Base-by-base conservation (phyloP, 352 stramenopile species). In the Phytopythium sindhum region DNA sequence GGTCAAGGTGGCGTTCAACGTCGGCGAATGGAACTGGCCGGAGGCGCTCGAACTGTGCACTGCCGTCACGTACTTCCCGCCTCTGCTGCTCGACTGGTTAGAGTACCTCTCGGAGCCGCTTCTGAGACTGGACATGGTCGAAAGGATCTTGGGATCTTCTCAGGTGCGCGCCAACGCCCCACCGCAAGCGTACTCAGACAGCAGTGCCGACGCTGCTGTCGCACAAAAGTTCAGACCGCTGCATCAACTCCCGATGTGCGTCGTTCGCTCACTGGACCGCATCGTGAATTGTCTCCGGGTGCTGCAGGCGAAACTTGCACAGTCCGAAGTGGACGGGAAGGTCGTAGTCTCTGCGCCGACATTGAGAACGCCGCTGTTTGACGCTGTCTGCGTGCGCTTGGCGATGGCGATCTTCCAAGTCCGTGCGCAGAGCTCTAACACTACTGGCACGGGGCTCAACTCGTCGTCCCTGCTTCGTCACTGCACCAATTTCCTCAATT, bases 41-140 rank as follows among this genome's bases (percentile, higher is more conserved):
- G 64, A 81, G 12, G 80, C 75, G 4, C 64, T 71, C 17, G 63
- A 62, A 2, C 29, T 74, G 42, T 81, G 78, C 51, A 21, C 56
- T 0, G 69, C 67, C 4, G 63, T 50, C 8, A 58, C 62, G 0
- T 72, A 73, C 54, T 67, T 75, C 37, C 65, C 76, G 8, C 71
- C 79, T n/a, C 69, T 95, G 24, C 62, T 95, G 29, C 70, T 95
- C 5, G 84, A 92, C 48, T 95, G 86, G 86, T 72, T 95, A 8
- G 86, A 95, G 52, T 82, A 95, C 50, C 73, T 95, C 31, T 61
- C 64, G 3, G 79, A 88, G 23, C 83, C 82, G 1, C 50, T 95
- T 15, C 53, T 95, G 29, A 67, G 63, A 10, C 61, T 50, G 9
- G 67, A 77, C 10, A 37, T 86, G 4, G 50, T 79, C 26, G 74